phyloP scores from a whole-genome alignment of 352 stramenopile genomes.

The Phytophthora europaea region DNA sequence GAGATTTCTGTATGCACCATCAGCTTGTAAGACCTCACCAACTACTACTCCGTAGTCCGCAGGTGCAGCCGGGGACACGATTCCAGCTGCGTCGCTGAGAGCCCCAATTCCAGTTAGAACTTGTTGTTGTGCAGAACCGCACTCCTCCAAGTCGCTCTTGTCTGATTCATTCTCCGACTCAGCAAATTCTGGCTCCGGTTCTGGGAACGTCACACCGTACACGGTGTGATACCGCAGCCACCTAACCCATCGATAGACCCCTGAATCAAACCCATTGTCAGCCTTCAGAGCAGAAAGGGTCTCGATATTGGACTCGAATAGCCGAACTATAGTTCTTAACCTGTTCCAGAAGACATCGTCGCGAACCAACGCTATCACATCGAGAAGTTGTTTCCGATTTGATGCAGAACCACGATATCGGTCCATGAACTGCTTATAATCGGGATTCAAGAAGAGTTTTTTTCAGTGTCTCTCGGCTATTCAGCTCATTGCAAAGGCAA shows the following conservation, averaged over 20 bases:
- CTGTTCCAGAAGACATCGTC: slow-evolving; percentile 11
- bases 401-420: slow-evolving; percentile 13
- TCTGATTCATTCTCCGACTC: neutral
- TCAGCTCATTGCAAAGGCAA: neutral
- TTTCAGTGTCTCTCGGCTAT: no score
- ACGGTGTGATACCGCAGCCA: slow-evolving; percentile 6
- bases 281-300: neutral
- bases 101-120: no score
- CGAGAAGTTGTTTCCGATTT: slow-evolving; percentile 4
- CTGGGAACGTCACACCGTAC: slow-evolving; percentile 6
- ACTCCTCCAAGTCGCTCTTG: neutral
- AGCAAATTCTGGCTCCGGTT: neutral
- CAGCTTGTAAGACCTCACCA: neutral
- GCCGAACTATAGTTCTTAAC: slow-evolving; percentile 13
- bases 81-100: no score
- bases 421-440: neutral
- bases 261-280: slow-evolving; percentile 10
- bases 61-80: no score
- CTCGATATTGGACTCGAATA: slow-evolving; percentile 14
- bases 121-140: neutral
- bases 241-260: slow-evolving; percentile 4
- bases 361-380: slow-evolving; percentile 5
- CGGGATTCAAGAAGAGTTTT: no score
- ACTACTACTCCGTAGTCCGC: neutral
- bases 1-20: slow-evolving; percentile 7